Base-by-base conservation (phyloP, 257 asterid species). In the Primulina eburnea region DNA sequence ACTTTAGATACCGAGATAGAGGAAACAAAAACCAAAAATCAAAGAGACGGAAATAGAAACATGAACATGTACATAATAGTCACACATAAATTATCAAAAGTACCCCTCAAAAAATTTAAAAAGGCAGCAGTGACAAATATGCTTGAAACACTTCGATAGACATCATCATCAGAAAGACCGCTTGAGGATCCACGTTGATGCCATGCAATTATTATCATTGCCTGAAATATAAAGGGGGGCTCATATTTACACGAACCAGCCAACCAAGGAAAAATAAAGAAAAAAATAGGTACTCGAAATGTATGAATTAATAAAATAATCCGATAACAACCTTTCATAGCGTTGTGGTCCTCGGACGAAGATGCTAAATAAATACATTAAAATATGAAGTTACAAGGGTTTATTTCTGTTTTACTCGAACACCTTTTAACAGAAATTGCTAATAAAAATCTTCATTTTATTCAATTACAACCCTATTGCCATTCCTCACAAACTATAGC, bases 201-300 rank as follows among this genome's bases (percentile, higher is more conserved):
- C 97, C 97, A 94, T 75, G 99, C 96, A 80, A 94, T 80, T 76
- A 91, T 88, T 63, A 91, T 76, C 99, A 94, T 89, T 43, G 96
- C 99, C 99, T 94, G 92, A 69, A 30, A 79, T 52, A 68, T 21
- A 50, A 30, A 73, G 43, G 69, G 29, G 32, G 72, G 47, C 17
- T 20, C 30, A 60, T 66, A 20, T 40, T 74, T 80, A 67, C 61
- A 33, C 60, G 43, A 69, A 57, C 64, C 24, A 69, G 0, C 55
- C 35, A 69, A 59, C 62, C 26, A 18, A 58, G 43, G 67, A 56
- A 17, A 47, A 18, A 66, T 71, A 61, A 47, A 21, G 30, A 14
- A 52, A 71, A 17, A 37, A 29, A 52, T 5, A 11, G 18, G 6
- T n/a, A 43, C 55, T 11, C 7, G 4, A 43, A 43, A 43, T 11